Conservation (phyloP, 129 eudicot genomes). For the Artemisia tridentata region DNA sequence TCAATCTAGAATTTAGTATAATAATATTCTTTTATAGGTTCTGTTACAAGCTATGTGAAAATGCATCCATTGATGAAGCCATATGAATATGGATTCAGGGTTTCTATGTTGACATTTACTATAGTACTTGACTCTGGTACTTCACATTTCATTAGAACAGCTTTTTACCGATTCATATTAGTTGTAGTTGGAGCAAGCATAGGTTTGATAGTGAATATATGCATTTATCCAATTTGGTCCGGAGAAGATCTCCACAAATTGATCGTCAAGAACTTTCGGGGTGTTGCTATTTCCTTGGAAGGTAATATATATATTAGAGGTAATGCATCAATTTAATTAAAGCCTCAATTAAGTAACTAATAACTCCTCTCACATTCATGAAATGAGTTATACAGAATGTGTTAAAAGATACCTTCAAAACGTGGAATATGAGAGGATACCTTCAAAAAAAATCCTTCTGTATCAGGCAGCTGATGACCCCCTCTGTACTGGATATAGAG, state of each 20-base stretch:
- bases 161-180: slow-evolving; percentile 64
- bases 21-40: slow-evolving; percentile 37
- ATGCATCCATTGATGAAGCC: slow-evolving; percentile 69
- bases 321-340: no score
- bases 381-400: slow-evolving; percentile 44
- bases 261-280: slow-evolving; percentile 78
- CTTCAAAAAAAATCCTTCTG: slow-evolving; percentile 67
- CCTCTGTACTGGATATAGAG: slow-evolving; percentile 63
- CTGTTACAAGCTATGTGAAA: slow-evolving; percentile 62
- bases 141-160: slow-evolving; percentile 54
- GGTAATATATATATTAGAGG: slow-evolving; percentile 34
- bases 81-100: slow-evolving; percentile 82
- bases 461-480: slow-evolving; percentile 90
- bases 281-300: slow-evolving; percentile 87
- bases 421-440: slow-evolving; percentile 67
- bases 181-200: slow-evolving; percentile 64
- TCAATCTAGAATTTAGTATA: not conserved
- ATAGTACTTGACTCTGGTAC: slow-evolving; percentile 69
- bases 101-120: slow-evolving; percentile 70
- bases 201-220: slow-evolving; percentile 65
- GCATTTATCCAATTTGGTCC: slow-evolving; percentile 83
- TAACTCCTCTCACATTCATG: not conserved
- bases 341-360: not conserved
- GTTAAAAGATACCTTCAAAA: slow-evolving; percentile 59
- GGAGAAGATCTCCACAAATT: slow-evolving; percentile 90